These are phyloP conservation scores for Reutealis trisperma DNA, from an alignment of 345 rosid genomes.

Conservation along the genomic window DNA sequence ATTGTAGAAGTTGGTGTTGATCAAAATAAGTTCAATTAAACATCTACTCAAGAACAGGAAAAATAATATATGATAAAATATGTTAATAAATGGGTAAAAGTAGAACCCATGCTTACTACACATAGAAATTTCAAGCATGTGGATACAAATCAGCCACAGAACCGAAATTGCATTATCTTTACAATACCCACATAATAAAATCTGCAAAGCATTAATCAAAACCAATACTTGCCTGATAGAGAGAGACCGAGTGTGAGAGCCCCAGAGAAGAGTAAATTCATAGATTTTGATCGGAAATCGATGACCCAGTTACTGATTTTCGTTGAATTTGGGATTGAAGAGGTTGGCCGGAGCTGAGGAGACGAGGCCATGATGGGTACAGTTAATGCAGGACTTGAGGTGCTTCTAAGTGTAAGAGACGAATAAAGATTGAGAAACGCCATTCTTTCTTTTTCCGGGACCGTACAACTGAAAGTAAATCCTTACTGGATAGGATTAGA, in stretches of 20 bases:
- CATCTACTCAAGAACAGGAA: not conserved
- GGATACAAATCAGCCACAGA: not conserved
- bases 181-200: not conserved
- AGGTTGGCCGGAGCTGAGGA: slow-evolving; percentile 25
- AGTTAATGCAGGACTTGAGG: slow-evolving; percentile 13
- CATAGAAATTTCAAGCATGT: not conserved
- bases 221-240: slow-evolving; percentile 47
- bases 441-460: slow-evolving; percentile 26
- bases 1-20: not conserved
- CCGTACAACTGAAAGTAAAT: slow-evolving; percentile 9
- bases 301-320: slow-evolving; percentile 38
- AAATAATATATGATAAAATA: too few relatives aligned
- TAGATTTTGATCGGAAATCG: slow-evolving; percentile 50
- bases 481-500: not conserved
- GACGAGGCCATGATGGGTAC: slow-evolving; percentile 25
- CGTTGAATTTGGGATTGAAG: slow-evolving; percentile 19
- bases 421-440: slow-evolving; percentile 37
- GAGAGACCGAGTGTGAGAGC: slow-evolving; percentile 64
- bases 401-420: slow-evolving; percentile 14
- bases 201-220: not conserved
- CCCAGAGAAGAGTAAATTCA: slow-evolving; percentile 59
- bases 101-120: not conserved
- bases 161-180: not conserved
- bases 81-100: not conserved
- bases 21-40: too few relatives aligned